Base-by-base conservation (phyloP, 1,284 basidiomycete genomes). In the Stereum hirsutum region DNA sequence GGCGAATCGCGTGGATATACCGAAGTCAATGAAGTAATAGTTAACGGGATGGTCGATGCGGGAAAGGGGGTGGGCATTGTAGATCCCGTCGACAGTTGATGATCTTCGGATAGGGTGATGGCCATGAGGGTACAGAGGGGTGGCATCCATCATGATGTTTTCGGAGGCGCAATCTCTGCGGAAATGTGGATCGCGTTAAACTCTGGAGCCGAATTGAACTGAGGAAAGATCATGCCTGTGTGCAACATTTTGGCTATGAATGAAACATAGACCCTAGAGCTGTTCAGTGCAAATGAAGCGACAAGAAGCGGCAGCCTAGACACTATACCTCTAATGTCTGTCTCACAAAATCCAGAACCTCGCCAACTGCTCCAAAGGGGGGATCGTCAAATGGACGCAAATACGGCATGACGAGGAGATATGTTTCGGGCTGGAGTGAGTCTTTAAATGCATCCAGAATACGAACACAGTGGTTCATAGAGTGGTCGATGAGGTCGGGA, bases 101-200 rank as follows among this genome's bases (percentile, higher is more conserved):
- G 44, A 12, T 0, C 20, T n/a, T 2, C 42, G 44, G 12, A 54
- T 39, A 0, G 58, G 58, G 42, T 60, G 59, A 39, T 54, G 49
- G 1, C 54, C 54, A 1, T 46, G 6, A 2, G 59, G 60, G 32
- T 52, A 62, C 17, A 60, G 44, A 1, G 46, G 19, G 3, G 36
- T 37, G 1, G 46, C 57, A 35, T 61, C 58, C 56, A 61, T 58
- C 54, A 60, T 55, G 39, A 61, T 56, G 30, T 62, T 62, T 2
- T 41, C 38, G 2, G 39, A 15, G 2, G 53, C 47, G 7, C 55
- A 53, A 38, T 60, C 59, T 14, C 60, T 60, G 26, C 12, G n/a
- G n/a, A 23, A 4, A 27, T 11, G 20, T 20, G 8, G 26, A 15
- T 31, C 43, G 14, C n/a, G 6, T 32, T 17, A 32, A 12, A 35